These are phyloP conservation scores for Daphne laureola DNA, from an alignment of 441 rosid species.

Conservation along the genomic window DNA sequence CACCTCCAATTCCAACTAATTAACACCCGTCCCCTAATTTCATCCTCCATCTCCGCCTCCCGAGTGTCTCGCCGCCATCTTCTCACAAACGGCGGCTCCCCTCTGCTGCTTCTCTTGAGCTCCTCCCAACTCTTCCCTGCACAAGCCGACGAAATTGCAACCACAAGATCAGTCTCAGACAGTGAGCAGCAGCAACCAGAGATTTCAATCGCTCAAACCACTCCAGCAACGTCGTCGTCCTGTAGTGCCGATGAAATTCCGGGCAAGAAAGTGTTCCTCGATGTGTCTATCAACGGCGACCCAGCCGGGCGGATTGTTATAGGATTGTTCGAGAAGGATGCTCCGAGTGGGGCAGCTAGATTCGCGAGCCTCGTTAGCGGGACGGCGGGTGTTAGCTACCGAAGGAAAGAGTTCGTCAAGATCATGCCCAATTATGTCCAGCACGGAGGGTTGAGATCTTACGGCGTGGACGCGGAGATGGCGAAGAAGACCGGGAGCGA, in stretches of 20 bases:
- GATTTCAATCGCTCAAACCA: slow-evolving; percentile 3
- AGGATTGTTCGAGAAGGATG: slow-evolving; percentile 55
- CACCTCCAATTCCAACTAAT: slow-evolving; percentile 22
- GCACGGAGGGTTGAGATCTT: slow-evolving; percentile 83
- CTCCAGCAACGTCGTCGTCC: neutral
- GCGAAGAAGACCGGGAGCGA: slow-evolving; percentile 44
- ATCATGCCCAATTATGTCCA: slow-evolving; percentile 79
- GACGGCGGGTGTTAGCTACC: slow-evolving; percentile 75
- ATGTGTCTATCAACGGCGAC: slow-evolving; percentile 62
- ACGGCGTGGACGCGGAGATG: slow-evolving; percentile 67
- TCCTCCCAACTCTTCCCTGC: slow-evolving; percentile 31
- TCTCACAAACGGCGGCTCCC: slow-evolving; percentile 35
- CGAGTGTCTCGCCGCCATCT: slow-evolving; percentile 59
- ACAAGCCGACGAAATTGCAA: slow-evolving; percentile 51
- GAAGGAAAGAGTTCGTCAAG: slow-evolving; percentile 77
- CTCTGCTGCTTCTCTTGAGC: slow-evolving; percentile 50
- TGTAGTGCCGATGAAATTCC: slow-evolving; percentile 24
- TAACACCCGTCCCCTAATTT: slow-evolving; percentile 18
- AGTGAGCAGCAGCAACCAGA: slow-evolving; percentile 19
- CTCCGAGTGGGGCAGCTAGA: slow-evolving; percentile 56
- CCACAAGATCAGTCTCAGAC: slow-evolving; percentile 8
- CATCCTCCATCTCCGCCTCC: slow-evolving; percentile 22
- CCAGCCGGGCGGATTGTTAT: slow-evolving; percentile 60
- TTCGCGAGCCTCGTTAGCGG: slow-evolving; percentile 66
- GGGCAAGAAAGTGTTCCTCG: slow-evolving; percentile 58